These are phyloP conservation scores for Curvularia eragrostidis DNA, from an alignment of 2,329 filamentous ascomycete genomes.

Conservation along the genomic window DNA sequence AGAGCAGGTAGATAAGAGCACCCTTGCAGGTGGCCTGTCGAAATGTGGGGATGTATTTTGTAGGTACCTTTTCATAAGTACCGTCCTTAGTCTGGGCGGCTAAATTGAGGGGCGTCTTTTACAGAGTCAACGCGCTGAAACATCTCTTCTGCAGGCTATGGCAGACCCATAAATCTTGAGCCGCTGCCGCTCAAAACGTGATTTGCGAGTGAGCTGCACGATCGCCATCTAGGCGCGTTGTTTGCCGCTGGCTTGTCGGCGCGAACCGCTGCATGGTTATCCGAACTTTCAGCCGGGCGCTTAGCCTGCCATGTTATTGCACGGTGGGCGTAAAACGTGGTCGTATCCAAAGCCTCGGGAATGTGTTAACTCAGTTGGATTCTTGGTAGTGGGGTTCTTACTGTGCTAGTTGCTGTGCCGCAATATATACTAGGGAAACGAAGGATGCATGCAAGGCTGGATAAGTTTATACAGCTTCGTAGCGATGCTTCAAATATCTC, in stretches of 20 bases:
- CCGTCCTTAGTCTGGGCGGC: background rate
- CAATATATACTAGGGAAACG: slow-evolving; percentile 1
- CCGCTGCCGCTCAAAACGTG: background rate
- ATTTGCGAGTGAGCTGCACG: background rate
- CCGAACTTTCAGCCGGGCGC: slow-evolving; percentile 13
- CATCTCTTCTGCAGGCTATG: background rate
- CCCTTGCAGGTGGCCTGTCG: background rate
- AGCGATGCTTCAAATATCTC: background rate
- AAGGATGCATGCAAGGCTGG: background rate
- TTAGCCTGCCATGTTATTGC: slow-evolving; percentile 14
- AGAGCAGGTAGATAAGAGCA: background rate
- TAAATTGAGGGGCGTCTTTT: background rate
- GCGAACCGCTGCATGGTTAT: slow-evolving; percentile 13
- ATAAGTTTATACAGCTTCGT: background rate
- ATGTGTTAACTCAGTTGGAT: background rate
- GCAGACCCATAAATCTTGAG: background rate
- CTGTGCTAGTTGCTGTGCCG: background rate
- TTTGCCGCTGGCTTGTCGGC: slow-evolving; percentile 5
- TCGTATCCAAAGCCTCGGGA: slow-evolving; percentile 2
- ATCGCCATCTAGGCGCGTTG: slow-evolving; percentile 1
- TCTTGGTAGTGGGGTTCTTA: background rate
- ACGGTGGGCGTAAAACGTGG: background rate
- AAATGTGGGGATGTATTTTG: background rate
- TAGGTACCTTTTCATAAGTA: background rate
- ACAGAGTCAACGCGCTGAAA: background rate